phyloP scores from a whole-genome alignment of 2,329 filamentous ascomycete genomes.

The Alternaria burnsii region DNA sequence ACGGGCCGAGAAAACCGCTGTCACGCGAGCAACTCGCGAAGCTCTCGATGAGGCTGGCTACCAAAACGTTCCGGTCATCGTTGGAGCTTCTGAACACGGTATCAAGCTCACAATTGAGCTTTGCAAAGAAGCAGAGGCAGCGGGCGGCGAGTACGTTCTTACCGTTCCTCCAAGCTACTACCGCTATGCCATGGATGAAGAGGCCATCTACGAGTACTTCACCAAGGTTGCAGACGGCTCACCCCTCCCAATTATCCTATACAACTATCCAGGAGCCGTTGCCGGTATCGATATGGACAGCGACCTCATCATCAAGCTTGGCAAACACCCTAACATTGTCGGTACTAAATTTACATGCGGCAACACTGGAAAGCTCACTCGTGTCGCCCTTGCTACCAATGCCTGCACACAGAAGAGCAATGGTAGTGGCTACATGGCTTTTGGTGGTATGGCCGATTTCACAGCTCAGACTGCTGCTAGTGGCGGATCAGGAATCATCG shows the following conservation, averaged over 20 bases:
- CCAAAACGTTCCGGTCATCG: constrained; percentile 77
- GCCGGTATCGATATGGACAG: constrained; percentile 90
- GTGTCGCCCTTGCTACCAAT: constrained; percentile 76
- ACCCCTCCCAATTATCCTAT: constrained; percentile 80
- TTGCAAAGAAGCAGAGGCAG: constrained; percentile 70
- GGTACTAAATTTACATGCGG: constrained; percentile 93
- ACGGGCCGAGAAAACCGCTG: constrained; percentile 75
- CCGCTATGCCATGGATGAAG: constrained; percentile 77
- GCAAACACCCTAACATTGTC: constrained; percentile 81
- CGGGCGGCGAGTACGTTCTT: constrained; percentile 81
- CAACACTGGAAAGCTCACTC: constrained; percentile 87
- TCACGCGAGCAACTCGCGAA: constrained; percentile 80
- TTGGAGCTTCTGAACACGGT: constrained; percentile 82
- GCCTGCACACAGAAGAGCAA: constrained; percentile 69
- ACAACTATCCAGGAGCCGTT: constrained; percentile 91
- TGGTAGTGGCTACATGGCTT: constrained; percentile 75
- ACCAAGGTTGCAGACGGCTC: constrained; percentile 76
- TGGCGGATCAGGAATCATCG: constrained; percentile 84
- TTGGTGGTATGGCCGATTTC: constrained; percentile 89
- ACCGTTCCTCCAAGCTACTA: constrained; percentile 86
- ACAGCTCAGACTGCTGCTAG: constrained; percentile 81
- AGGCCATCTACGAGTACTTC: constrained; percentile 77
- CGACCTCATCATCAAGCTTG: constrained; percentile 81
- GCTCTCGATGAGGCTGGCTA: constrained; percentile 85
- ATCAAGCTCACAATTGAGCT: constrained; percentile 82